Evolutionary conservation across 805 yeast genomes (phyloP).

Genomic region (Hanseniaspora guilliermondii): DNA sequence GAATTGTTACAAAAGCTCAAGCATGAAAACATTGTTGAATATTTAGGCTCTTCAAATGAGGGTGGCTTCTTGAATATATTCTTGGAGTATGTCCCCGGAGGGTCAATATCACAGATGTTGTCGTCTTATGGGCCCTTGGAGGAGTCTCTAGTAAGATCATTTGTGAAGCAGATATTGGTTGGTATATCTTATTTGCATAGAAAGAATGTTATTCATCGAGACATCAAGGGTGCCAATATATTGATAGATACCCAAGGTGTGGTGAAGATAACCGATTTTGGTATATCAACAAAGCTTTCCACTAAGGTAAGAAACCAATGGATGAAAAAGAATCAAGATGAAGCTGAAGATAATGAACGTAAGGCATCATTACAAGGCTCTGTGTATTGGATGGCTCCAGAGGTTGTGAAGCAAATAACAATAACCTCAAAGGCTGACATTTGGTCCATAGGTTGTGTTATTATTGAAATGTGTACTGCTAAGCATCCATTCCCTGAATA

Average conservation of each 20-base stretch:
- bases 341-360: slow-evolving; percentile 25
- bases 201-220: slow-evolving; percentile 68
- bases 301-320: slow-evolving; percentile 34
- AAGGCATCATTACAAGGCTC: slow-evolving; percentile 89
- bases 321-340: slow-evolving; percentile 26
- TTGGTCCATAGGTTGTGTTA: slow-evolving; percentile 92
- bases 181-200: slow-evolving; percentile 67
- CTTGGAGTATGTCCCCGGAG: slow-evolving; percentile 62
- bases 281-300: slow-evolving; percentile 60
- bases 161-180: slow-evolving; percentile 60
- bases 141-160: slow-evolving; percentile 60
- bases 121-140: slow-evolving; percentile 68
- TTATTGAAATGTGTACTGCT: slow-evolving; percentile 92
- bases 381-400: slow-evolving; percentile 99
- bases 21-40: slow-evolving; percentile 87
- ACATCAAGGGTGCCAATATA: slow-evolving; percentile 80
- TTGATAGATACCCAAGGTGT: slow-evolving; percentile 68
- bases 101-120: slow-evolving; percentile 58
- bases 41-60: slow-evolving; percentile 76
- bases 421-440: slow-evolving; percentile 89
- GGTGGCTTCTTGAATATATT: slow-evolving; percentile 65
- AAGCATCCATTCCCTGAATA: slow-evolving; percentile 91
- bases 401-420: slow-evolving; percentile 85
- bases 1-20: slow-evolving; percentile 59
- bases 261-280: slow-evolving; percentile 78